A percentile compares a stretch with the other conserved stretches of the same genome.
phyloP scores from a whole-genome alignment of 192 early-diverging fungal genomes.

The Mortierella claussenii region DNA sequence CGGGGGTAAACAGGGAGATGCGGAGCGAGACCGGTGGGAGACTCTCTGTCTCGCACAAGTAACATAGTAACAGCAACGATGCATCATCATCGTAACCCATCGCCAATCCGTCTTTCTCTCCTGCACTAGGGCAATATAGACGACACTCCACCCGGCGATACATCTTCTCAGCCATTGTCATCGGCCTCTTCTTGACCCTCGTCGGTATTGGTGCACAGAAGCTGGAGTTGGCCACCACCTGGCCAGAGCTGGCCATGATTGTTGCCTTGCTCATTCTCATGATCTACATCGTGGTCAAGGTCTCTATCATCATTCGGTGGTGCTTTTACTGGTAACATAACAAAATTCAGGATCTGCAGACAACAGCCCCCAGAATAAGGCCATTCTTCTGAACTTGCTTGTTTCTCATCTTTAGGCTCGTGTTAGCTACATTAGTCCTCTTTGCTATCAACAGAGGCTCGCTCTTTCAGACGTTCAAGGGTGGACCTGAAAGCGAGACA shows the following conservation, averaged over 20 bases:
- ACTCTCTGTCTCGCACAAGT: too few relatives aligned
- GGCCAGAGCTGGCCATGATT: constrained; percentile 35
- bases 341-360: too few relatives aligned
- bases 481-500: not conserved
- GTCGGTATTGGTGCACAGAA: constrained; percentile 43
- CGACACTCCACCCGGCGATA: constrained; percentile 33
- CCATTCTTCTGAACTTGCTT: too few relatives aligned
- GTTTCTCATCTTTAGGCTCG: constrained; percentile 49
- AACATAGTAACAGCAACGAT: too few relatives aligned
- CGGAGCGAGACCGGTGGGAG: too few relatives aligned
- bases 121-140: constrained; percentile 24
- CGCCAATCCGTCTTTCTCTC: too few relatives aligned
- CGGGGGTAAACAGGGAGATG: too few relatives aligned
- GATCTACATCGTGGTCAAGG: constrained; percentile 50
- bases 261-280: constrained; percentile 29
- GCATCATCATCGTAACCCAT: not conserved
- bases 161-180: constrained; percentile 37
- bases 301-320: constrained; percentile 52
- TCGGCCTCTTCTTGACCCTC: constrained; percentile 38
- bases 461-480: constrained; percentile 15
- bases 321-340: constrained; percentile 54
- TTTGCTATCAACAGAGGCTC: constrained; percentile 39
- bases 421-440: constrained; percentile 48
- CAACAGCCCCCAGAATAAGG: too few relatives aligned
- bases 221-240: constrained; percentile 32